These are phyloP conservation scores for Akebia trifoliata DNA, from an alignment of 164 flowering plant genomes.

Conservation along the genomic window DNA sequence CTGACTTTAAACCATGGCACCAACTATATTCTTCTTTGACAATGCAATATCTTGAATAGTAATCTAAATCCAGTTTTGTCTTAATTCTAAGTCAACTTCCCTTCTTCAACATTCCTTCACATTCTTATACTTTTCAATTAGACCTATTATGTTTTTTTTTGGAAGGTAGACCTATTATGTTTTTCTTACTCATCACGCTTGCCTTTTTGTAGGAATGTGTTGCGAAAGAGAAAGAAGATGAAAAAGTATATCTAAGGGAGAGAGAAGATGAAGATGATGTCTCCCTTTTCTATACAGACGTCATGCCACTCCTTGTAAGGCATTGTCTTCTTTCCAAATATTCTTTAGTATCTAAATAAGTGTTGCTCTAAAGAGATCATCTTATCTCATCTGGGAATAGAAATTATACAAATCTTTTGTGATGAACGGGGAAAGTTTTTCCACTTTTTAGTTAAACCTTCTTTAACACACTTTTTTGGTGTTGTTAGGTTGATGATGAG, in stretches of 20 bases:
- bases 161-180: too few relatives aligned
- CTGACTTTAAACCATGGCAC: too few relatives aligned
- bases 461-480: constrained; percentile 1
- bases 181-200: too few relatives aligned
- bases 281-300: constrained; percentile 83
- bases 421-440: too few relatives aligned
- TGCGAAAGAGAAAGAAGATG: constrained; percentile 82
- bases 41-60: too few relatives aligned
- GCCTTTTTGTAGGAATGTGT: constrained; percentile 44
- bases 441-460: neutral
- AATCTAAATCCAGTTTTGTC: neutral
- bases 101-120: too few relatives aligned
- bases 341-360: neutral
- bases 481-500: constrained; percentile 53
- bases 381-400: too few relatives aligned
- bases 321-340: constrained; percentile 5
- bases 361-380: too few relatives aligned
- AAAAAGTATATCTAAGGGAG: constrained; percentile 16
- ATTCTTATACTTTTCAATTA: neutral
- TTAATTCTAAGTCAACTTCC: too few relatives aligned
- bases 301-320: constrained; percentile 95
- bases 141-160: too few relatives aligned
- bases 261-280: constrained; percentile 45
- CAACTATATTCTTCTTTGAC: too few relatives aligned
- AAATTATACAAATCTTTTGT: too few relatives aligned